phyloP scores from a whole-genome alignment of 202 grass and related monocot genomes.

The Dendrocalamus latiflorus region DNA sequence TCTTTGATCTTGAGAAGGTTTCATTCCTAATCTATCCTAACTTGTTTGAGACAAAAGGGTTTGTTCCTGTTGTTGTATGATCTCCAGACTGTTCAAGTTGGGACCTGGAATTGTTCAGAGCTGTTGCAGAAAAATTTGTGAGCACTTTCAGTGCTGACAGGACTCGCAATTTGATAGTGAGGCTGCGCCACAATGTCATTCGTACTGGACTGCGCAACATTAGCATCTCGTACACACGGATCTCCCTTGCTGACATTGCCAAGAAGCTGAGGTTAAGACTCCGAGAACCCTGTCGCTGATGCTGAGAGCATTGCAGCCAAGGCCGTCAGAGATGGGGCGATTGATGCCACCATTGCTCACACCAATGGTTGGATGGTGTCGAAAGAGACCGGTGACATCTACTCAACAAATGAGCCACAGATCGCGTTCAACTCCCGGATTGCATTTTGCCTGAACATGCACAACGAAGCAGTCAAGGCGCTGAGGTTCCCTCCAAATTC shows the following conservation, averaged over 20 bases:
- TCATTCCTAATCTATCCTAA: too few species aligned
- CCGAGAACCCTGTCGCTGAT: constrained; percentile 70
- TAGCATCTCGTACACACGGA: constrained; percentile 66
- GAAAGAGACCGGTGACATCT: constrained; percentile 77
- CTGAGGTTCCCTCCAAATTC: constrained; percentile 76
- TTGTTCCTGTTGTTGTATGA: too few species aligned
- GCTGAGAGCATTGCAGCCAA: constrained; percentile 83
- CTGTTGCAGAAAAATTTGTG: constrained; percentile 63
- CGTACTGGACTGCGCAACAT: constrained; percentile 79
- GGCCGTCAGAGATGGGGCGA: constrained; percentile 71
- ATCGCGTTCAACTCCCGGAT: constrained; percentile 68
- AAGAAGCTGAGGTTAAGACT: too few species aligned
- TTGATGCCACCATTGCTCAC: constrained; percentile 79
- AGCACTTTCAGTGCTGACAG: constrained; percentile 65
- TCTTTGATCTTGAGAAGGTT: too few species aligned
- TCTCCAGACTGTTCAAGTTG: constrained; percentile 76
- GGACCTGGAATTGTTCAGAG: constrained; percentile 76
- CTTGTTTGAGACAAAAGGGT: too few species aligned
- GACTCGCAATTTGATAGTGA: constrained; percentile 70
- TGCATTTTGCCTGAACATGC: constrained; percentile 88
- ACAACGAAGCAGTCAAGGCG: constrained; percentile 74
- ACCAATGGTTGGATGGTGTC: constrained; percentile 73
- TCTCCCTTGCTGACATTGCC: constrained; percentile 80
- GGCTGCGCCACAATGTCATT: constrained; percentile 82
- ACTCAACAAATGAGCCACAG: constrained; percentile 88